Conservation (phyloP, 2,329 filamentous ascomycete genomes). For the Monilinia fructigena region DNA sequence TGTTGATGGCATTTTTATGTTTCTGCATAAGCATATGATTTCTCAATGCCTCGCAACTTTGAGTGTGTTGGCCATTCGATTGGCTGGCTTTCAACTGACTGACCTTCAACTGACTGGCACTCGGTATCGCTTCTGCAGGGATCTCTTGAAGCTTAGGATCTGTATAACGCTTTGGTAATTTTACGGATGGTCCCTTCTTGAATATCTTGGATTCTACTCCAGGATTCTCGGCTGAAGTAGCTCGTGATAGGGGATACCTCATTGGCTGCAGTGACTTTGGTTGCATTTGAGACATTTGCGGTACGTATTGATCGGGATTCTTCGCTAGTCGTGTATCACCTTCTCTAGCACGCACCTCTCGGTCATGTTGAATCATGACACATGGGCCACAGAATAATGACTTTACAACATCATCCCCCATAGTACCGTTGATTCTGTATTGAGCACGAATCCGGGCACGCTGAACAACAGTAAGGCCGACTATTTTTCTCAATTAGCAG, state of each 20-base stretch:
- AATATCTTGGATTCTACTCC: slow-evolving; percentile 11
- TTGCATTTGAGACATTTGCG: slow-evolving; percentile 8
- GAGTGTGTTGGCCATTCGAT: background rate
- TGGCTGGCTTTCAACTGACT: background rate
- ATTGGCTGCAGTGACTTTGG: slow-evolving; percentile 28
- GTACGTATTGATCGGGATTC: slow-evolving; percentile 2
- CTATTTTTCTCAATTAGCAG: background rate
- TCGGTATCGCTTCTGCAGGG: slow-evolving; percentile 4
- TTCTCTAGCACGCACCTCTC: slow-evolving; percentile 46
- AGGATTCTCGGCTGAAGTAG: slow-evolving; percentile 14
- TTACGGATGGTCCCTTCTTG: background rate
- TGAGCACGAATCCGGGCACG: slow-evolving; percentile 43
- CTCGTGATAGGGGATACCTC: slow-evolving; percentile 28
- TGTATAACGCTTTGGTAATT: slow-evolving; percentile 15
- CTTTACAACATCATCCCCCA: slow-evolving; percentile 40
- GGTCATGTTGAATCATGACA: slow-evolving; percentile 46
- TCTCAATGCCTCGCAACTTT: background rate
- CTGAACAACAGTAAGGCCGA: slow-evolving; percentile 20
- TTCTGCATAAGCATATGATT: slow-evolving; percentile 3
- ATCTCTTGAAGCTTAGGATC: slow-evolving; percentile 7
- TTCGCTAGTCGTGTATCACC: slow-evolving; percentile 31
- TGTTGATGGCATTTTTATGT: slow-evolving; percentile 2
- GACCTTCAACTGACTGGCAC: background rate
- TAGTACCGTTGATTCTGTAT: slow-evolving; percentile 46
- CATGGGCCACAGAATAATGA: slow-evolving; percentile 46